phyloP scores from a whole-genome alignment of 1,284 basidiomycete genomes.

The Rhodotorula sp. region DNA sequence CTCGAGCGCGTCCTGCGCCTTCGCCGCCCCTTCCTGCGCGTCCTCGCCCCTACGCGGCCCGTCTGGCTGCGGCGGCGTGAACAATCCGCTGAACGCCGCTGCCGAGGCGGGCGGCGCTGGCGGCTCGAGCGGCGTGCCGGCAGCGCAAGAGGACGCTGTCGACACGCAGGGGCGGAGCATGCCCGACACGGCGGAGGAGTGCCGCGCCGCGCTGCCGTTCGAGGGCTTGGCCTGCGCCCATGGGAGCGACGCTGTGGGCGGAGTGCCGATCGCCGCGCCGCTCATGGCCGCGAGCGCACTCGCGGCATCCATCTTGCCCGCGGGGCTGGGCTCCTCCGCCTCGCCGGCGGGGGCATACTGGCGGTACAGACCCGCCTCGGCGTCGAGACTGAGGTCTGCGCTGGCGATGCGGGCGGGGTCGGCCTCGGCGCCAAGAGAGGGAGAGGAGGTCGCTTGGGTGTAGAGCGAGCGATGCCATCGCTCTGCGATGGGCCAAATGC shows the following conservation, averaged over 20 bases:
- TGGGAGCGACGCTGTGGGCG: background rate
- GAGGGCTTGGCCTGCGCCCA: background rate
- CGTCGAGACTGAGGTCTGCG: background rate
- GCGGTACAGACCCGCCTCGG: background rate
- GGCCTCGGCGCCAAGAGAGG: background rate
- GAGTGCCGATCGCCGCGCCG: background rate
- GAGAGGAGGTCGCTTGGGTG: background rate
- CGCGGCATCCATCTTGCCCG: background rate
- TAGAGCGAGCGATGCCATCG: background rate
- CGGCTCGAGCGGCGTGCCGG: too few species aligned
- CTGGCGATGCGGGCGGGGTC: background rate
- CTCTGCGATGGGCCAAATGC: background rate
- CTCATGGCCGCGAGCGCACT: constrained; percentile 4
- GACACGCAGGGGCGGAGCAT: background rate
- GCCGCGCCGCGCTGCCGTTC: background rate
- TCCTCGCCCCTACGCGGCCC: background rate
- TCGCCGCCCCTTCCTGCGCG: too few species aligned
- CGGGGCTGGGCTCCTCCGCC: background rate
- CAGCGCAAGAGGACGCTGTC: background rate
- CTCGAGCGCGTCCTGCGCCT: background rate
- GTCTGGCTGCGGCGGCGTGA: background rate
- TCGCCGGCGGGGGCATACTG: background rate
- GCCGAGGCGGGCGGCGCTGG: too few species aligned
- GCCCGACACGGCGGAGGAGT: background rate
- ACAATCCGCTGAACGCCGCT: too few species aligned